phyloP scores from a whole-genome alignment of 73 alveolate species.

The Stentor coeruleus region DNA sequence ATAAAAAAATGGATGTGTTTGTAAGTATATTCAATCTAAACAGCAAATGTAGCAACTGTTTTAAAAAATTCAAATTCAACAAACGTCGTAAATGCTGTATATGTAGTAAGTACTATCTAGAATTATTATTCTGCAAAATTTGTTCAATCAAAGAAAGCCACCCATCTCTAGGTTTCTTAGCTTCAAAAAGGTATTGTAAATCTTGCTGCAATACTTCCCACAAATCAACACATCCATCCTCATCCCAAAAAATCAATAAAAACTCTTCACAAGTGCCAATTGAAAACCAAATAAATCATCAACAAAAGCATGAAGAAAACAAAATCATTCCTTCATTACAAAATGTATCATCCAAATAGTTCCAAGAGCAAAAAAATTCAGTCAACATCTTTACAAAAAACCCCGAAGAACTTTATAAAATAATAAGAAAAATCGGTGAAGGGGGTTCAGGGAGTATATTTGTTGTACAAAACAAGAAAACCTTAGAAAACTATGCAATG shows the following conservation, averaged over 20 bases:
- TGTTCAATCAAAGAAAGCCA: background rate
- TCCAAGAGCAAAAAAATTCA: background rate
- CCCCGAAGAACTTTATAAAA: background rate
- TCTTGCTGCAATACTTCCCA: background rate
- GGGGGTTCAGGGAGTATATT: background rate
- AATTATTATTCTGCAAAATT: background rate
- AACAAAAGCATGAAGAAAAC: too few relatives aligned
- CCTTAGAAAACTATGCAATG: background rate
- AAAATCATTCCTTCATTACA: too few relatives aligned
- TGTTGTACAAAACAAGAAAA: background rate
- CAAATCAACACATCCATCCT: background rate
- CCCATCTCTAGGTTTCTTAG: constrained; percentile 15
- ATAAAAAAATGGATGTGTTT: background rate
- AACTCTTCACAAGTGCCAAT: too few relatives aligned
- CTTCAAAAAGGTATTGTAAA: background rate
- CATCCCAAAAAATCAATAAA: too few relatives aligned
- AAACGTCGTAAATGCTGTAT: background rate
- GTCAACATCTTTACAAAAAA: background rate
- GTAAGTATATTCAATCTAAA: background rate
- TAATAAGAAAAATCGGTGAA: background rate
- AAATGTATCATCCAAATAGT: background rate
- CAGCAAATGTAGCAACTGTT: constrained; percentile 1
- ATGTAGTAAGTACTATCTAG: background rate
- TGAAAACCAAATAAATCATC: too few relatives aligned
- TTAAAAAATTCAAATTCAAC: background rate